Base-by-base conservation (phyloP, 2,329 filamentous ascomycete genomes). In the Exophiala dermatitidis region DNA sequence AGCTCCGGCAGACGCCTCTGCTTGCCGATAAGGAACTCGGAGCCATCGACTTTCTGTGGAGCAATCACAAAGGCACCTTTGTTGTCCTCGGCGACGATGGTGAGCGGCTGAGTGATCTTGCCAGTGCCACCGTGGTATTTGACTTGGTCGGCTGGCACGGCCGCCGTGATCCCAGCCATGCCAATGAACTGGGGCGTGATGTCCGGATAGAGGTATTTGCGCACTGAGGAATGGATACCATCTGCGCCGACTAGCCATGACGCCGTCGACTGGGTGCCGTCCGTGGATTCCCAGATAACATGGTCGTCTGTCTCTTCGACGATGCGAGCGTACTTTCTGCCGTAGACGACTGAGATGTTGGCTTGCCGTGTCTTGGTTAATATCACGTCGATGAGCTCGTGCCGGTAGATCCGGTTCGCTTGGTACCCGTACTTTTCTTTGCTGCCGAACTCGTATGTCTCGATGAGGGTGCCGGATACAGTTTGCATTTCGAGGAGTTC, bases 141-240 rank as follows among this genome's bases (percentile, higher is more conserved):
- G 38, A 53, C 56, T 42, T 50, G 48, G 19, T 19, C 37, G 10
- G 57, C 50, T 2, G 58, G 56, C 7, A 54, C 58, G 8, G 50
- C 55, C 32, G 65, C 70, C n/a, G 64, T 70, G 32, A 70, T 69
- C 4, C 65, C 72, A 3, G 72, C 61, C n/a, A 76, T 73, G 34
- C 75, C 75, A 1, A 73, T 75, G 60, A 79, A 83, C 1, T 66
- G 69, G 1, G 80, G 75, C 33, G 71, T 63, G 1, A 77, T 59
- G 0, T 73, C 69, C 0, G 78, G 76, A 43, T 76, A 70, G 0
- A 84, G 66, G 40, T 80, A 74, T 2, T 67, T 70, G 2, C 79
- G 72, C 0, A 83, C 76, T 0, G 67, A 69, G 0, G 79, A 82
- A 62, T 83, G 77, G 46, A 83, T 83, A 1, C 81, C 80, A 53